Conservation (phyloP, 345 rosid genomes). For the Gossypium thurberi region DNA sequence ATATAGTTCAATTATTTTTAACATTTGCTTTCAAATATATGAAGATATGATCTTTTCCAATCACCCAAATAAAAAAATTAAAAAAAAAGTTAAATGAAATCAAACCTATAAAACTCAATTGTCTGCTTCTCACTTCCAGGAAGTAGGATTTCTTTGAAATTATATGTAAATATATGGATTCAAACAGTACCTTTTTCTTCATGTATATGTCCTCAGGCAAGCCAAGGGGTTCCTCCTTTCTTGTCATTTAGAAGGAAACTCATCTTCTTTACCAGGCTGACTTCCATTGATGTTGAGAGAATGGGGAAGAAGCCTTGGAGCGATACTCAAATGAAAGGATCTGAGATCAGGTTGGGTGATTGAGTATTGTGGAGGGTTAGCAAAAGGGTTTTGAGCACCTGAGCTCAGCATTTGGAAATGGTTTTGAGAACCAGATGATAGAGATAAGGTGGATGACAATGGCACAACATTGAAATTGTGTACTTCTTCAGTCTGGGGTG, state of each 20-base stretch:
- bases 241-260: conserved; percentile 23
- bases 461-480: conserved; percentile 39
- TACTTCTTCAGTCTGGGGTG: conserved; percentile 24
- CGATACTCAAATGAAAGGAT: conserved; percentile 13
- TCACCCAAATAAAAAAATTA: neutral
- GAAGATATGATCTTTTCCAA: neutral
- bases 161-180: neutral
- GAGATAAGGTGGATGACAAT: conserved; percentile 41
- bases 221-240: neutral
- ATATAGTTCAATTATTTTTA: neutral
- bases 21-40: neutral
- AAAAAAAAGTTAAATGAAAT: conserved; percentile 3
- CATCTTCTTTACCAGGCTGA: conserved; percentile 19
- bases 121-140: conserved; percentile 2
- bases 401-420: conserved; percentile 47
- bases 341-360: conserved; percentile 5
- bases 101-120: neutral
- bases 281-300: conserved; percentile 19
- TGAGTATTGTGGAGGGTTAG: conserved; percentile 8
- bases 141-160: neutral
- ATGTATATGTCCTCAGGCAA: neutral
- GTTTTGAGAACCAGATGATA: conserved; percentile 42
- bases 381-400: conserved; percentile 23
- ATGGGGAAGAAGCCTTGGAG: conserved; percentile 27
- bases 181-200: conserved; percentile 16